These are phyloP conservation scores for Trypanosoma cruzi DNA, from an alignment of 208 protist genomes.

Conservation along the genomic window DNA sequence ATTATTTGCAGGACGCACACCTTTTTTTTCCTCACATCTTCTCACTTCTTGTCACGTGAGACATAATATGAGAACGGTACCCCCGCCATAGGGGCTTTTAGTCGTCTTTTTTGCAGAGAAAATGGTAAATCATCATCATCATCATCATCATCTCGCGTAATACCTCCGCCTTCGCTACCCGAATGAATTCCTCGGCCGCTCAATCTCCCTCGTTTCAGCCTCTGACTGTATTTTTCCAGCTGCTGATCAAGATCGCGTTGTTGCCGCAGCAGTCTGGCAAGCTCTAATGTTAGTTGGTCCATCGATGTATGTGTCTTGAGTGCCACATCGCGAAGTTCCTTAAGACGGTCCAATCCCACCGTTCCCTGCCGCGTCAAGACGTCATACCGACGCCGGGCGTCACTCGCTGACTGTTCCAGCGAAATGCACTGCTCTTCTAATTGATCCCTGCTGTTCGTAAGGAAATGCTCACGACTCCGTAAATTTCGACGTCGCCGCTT, in stretches of 20 bases:
- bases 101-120: not conserved
- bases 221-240: conserved; percentile 61
- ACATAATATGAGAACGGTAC: conserved; percentile 12
- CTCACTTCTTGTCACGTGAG: not conserved
- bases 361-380: conserved; percentile 33
- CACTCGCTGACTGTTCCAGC: conserved; percentile 38
- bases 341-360: conserved; percentile 33
- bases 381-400: conserved; percentile 43
- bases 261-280: conserved; percentile 47
- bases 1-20: too few relatives aligned
- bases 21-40: not conserved
- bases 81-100: not conserved
- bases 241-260: conserved; percentile 43
- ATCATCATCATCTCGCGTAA: not conserved
- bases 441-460: conserved; percentile 42
- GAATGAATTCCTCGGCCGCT: not conserved
- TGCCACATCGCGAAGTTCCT: conserved; percentile 50
- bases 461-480: conserved; percentile 37
- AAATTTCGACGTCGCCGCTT: conserved; percentile 39
- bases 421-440: conserved; percentile 63
- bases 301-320: conserved; percentile 43
- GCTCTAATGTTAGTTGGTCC: conserved; percentile 43
- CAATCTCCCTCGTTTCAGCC: conserved; percentile 26
- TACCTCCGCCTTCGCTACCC: not conserved
- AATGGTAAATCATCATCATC: too few relatives aligned